Percentiles rank a stretch among this genome's conserved stretches.
phyloP scores from a whole-genome alignment of 345 rosid genomes.

The Limnanthes douglasii region DNA sequence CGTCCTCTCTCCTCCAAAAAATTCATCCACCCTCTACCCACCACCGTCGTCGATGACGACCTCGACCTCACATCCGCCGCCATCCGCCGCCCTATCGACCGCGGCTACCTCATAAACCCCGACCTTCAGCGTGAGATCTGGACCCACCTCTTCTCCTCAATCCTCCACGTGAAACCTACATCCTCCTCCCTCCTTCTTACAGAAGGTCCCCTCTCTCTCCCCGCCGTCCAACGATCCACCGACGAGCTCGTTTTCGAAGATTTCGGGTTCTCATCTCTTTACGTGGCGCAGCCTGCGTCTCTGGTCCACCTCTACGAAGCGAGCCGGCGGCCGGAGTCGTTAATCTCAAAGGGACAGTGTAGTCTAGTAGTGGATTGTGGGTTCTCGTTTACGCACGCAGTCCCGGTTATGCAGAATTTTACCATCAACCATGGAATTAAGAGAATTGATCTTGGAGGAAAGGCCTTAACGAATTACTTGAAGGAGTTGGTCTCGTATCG shows the following conservation, averaged over 20 bases:
- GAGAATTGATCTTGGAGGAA: conserved; percentile 84
- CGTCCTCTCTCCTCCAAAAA: conserved; percentile 74
- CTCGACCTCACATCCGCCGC: conserved; percentile 83
- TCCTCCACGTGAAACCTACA: conserved; percentile 43
- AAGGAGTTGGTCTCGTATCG: conserved; percentile 83
- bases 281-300: conserved; percentile 51
- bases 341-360: conserved; percentile 49
- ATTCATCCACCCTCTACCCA: conserved; percentile 41
- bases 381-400: conserved; percentile 77
- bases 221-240: conserved; percentile 63
- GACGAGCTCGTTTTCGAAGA: conserved; percentile 92
- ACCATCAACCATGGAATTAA: conserved; percentile 56
- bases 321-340: conserved; percentile 36
- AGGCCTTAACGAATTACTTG: conserved; percentile 81
- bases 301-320: conserved; percentile 83
- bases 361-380: conserved; percentile 88
- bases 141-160: conserved; percentile 56
- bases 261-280: conserved; percentile 57
- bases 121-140: conserved; percentile 87
- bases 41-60: conserved; percentile 18
- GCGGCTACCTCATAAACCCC: conserved; percentile 79
- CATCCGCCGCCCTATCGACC: conserved; percentile 89
- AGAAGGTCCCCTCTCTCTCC: conserved; percentile 54
- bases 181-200: conserved; percentile 66
- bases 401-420: conserved; percentile 65